Conservation (phyloP, 352 stramenopile species). For the Albugo candida region DNA sequence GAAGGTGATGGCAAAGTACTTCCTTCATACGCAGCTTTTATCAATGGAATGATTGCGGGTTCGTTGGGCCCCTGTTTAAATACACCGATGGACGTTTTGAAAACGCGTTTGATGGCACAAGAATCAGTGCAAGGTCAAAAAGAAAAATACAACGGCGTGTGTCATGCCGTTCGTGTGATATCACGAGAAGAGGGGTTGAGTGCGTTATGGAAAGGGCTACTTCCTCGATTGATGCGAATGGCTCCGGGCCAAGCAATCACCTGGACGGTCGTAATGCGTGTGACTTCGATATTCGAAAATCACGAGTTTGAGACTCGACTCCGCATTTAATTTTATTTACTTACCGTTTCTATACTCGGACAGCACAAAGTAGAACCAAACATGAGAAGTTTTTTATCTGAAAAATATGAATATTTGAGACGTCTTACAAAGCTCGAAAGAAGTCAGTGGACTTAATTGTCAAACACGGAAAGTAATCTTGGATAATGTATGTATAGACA, state of each 20-base stretch:
- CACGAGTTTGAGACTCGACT: no score
- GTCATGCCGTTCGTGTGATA: conserved; percentile 87
- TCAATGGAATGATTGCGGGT: conserved; percentile 83
- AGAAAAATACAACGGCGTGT: conserved; percentile 91
- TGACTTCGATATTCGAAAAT: conserved; percentile 72
- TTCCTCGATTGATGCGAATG: conserved; percentile 89
- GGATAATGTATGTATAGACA: no score
- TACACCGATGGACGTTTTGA: conserved; percentile 87
- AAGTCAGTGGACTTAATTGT: no score
- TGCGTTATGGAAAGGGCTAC: conserved; percentile 93
- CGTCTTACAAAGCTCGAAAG: no score
- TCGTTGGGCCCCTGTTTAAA: conserved; percentile 74
- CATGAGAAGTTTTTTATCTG: no score
- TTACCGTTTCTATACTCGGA: no score
- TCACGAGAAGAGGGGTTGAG: conserved; percentile 84
- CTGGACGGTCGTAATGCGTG: conserved; percentile 81
- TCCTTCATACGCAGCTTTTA: conserved; percentile 83
- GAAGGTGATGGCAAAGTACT: conserved; percentile 81
- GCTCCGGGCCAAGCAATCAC: conserved; percentile 95
- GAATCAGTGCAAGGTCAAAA: conserved; percentile 77
- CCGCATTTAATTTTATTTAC: no score
- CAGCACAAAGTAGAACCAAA: no score
- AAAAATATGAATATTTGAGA: no score
- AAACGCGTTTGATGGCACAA: conserved; percentile 85
- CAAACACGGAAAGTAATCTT: no score